Evolutionary conservation across 257 asterid genomes (phyloP).

Genomic region (Solanum appendiculatum): DNA sequence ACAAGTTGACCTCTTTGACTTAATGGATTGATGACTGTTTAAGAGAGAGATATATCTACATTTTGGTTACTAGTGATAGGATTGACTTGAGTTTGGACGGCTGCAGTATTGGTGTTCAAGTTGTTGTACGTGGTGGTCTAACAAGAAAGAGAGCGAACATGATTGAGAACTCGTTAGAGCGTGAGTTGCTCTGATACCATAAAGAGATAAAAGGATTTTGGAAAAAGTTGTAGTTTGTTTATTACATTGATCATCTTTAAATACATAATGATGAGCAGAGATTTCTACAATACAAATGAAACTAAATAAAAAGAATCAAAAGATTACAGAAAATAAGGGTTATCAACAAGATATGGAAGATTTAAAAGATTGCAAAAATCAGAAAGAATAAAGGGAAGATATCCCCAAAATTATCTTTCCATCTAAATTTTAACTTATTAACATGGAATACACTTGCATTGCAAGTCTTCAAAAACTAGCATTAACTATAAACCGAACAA

Average conservation of each 20-base stretch:
- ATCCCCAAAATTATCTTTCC: neutral
- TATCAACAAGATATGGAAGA: neutral
- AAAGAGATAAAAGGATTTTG: too few relatives aligned
- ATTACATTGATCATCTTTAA: neutral
- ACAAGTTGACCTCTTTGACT: neutral
- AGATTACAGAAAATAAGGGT: neutral
- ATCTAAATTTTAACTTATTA: too few relatives aligned
- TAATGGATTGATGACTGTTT: too few relatives aligned
- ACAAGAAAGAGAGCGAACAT: too few relatives aligned
- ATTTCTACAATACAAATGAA: neutral
- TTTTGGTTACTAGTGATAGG: neutral
- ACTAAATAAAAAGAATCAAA: too few relatives aligned
- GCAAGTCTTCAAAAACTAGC: too few relatives aligned
- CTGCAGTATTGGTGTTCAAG: neutral
- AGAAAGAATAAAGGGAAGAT: neutral
- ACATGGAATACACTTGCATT: too few relatives aligned
- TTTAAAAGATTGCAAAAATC: neutral
- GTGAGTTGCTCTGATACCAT: neutral
- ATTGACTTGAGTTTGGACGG: neutral
- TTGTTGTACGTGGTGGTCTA: too few relatives aligned
- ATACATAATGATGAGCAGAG: neutral
- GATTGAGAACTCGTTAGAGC: neutral
- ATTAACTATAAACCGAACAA: neutral
- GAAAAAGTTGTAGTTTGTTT: too few relatives aligned
- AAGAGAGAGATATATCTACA: neutral